These are phyloP conservation scores for Beauveria rudraprayagi DNA, from an alignment of 2,329 filamentous ascomycete genomes.

Conservation along the genomic window DNA sequence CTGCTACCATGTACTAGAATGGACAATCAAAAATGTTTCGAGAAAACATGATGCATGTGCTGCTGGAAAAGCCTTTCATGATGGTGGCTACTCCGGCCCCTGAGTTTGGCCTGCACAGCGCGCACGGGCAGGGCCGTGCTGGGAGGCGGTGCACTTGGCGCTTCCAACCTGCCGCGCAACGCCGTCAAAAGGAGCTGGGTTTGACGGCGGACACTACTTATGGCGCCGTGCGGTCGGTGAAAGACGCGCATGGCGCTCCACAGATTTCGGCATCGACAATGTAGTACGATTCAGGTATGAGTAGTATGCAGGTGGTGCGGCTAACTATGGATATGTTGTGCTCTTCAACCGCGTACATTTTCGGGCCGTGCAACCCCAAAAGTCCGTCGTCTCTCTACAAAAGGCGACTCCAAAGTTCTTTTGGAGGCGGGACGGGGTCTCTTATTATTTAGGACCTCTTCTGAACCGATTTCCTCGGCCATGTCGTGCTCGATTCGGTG, in stretches of 20 bases:
- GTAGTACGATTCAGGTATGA: conserved; percentile 5
- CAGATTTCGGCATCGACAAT: neutral
- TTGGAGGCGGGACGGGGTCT: neutral
- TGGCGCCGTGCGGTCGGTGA: no score
- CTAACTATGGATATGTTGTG: conserved; percentile 10
- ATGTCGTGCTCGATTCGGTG: neutral
- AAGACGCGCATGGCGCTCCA: conserved; percentile 3
- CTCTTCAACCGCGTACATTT: conserved; percentile 3
- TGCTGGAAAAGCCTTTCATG: conserved; percentile 44
- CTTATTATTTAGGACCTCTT: neutral
- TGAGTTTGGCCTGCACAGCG: conserved; percentile 32
- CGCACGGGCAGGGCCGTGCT: conserved; percentile 11
- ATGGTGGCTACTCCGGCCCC: conserved; percentile 34
- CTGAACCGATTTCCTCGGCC: neutral
- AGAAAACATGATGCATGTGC: conserved; percentile 44
- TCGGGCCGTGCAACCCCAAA: neutral
- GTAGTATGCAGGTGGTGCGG: conserved; percentile 6
- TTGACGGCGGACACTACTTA: conserved; percentile 6
- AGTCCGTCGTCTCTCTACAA: neutral
- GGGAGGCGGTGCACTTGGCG: conserved; percentile 14
- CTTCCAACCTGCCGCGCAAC: conserved; percentile 11
- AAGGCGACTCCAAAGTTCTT: neutral
- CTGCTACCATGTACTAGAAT: conserved; percentile 36
- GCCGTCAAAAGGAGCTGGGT: neutral
- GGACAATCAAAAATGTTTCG: conserved; percentile 37